Base-by-base conservation (phyloP, 495 filamentous ascomycete genomes). In the Hypoxylon cercidicola region DNA sequence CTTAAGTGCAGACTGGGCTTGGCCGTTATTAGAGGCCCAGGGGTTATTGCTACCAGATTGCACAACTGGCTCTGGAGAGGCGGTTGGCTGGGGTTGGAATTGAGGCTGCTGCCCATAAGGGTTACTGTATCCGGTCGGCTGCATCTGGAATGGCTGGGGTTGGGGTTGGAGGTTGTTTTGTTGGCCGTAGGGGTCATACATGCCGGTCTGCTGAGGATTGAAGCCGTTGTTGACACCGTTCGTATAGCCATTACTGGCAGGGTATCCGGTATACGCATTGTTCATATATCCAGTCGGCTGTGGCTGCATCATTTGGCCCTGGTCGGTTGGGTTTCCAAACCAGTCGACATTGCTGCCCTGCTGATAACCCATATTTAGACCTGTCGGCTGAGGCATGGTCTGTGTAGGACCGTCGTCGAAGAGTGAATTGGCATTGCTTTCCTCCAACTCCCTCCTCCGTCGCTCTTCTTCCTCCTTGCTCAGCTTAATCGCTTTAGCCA, bases 311-410 rank as follows among this genome's bases (percentile, higher is more conserved):
- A 86, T 84, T 66, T 86, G 84, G 62, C 72, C 81, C 74, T 86
- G 86, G 15, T 90, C 86, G 60, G 97, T 88, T 13, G 92, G 92
- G 77, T 99, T 99, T 21, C 94, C 96, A 60, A 92, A 93, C 87
- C 93, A 97, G 75, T 99, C 96, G 23, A 99, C 96, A 8, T 91
- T 90, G 55, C 87, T 86, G 69, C 96, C 93, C 76, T 99, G 96
- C 77, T 97, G 92, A 71, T 98, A 99, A 39, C 94, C 93, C 77
- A 97, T 93, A 75, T 97, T 97, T 79, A 89, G 93, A 3, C 90
- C 90, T 7, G 93, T 97, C 25, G 87, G 86, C 79, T 97, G 93
- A 44, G 90, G 84, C 60, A 87, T 73, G 25, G 79, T 82, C 62
- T 85, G 82, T 6, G 82, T 74, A 13, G 90, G 88, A 18, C 88